These are phyloP conservation scores for Phytophthora pisi DNA, from an alignment of 352 stramenopile genomes.

Conservation along the genomic window DNA sequence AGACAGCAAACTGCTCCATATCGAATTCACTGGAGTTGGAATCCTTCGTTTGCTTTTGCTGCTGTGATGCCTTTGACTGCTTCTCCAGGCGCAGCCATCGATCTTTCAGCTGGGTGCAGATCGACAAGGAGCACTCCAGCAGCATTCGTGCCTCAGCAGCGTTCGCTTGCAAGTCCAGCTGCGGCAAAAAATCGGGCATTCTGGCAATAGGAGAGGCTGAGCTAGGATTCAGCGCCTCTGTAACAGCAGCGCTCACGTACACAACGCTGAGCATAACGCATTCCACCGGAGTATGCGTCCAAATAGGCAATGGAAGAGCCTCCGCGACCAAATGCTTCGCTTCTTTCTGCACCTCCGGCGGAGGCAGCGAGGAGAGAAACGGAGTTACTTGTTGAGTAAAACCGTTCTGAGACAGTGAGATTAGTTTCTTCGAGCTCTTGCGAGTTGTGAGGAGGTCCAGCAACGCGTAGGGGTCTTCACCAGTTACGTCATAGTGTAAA, in stretches of 20 bases:
- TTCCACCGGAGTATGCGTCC: constrained; percentile 62
- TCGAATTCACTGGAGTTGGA: constrained; percentile 45
- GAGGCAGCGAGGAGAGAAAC: constrained; percentile 33
- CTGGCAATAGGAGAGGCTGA: constrained; percentile 3
- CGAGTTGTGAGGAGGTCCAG: constrained; percentile 68
- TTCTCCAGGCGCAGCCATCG: constrained; percentile 69
- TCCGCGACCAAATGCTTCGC: constrained; percentile 69
- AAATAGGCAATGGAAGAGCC: constrained; percentile 61
- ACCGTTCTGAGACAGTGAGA: constrained; percentile 19
- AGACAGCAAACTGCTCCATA: constrained; percentile 63
- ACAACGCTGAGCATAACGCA: constrained; percentile 73
- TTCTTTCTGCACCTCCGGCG: constrained; percentile 66
- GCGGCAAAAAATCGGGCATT: constrained; percentile 55
- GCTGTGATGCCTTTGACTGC: constrained; percentile 35
- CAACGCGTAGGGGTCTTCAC: constrained; percentile 70
- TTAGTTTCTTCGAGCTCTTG: constrained; percentile 53
- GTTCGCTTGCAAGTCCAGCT: constrained; percentile 48
- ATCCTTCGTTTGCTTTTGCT: constrained; percentile 32
- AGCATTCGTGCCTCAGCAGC: constrained; percentile 52
- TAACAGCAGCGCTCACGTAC: constrained; percentile 70
- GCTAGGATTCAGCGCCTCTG: constrained; percentile 35
- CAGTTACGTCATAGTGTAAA: constrained; percentile 75
- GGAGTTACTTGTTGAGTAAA: constrained; percentile 13
- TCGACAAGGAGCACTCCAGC: constrained; percentile 59
- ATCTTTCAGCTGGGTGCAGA: constrained; percentile 65